Conservation (phyloP, 2,329 filamentous ascomycete species). For the Clonostachys chloroleuca region DNA sequence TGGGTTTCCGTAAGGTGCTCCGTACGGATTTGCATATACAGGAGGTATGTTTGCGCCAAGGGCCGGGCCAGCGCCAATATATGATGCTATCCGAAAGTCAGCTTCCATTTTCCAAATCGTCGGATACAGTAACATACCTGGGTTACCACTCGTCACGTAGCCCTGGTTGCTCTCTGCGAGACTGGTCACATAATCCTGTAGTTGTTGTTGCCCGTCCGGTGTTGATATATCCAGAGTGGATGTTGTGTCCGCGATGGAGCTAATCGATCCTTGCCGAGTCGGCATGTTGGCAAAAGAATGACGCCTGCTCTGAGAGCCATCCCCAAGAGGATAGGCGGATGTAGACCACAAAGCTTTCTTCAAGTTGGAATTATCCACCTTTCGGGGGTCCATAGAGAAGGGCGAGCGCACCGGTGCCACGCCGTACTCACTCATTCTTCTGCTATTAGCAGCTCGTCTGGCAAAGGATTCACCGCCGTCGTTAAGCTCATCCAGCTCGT, state of each 20-base stretch:
- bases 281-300: constrained; percentile 75
- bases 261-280: constrained; percentile 59
- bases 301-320: constrained; percentile 68
- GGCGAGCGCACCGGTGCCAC: neutral
- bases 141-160: neutral
- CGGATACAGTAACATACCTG: neutral
- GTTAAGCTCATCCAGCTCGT: constrained; percentile 61
- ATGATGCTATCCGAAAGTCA: constrained; percentile 2
- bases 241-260: constrained; percentile 50
- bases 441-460: constrained; percentile 44
- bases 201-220: constrained; percentile 29
- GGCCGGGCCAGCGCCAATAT: constrained; percentile 10
- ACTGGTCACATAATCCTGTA: constrained; percentile 1
- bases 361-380: constrained; percentile 51
- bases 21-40: constrained; percentile 31
- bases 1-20: constrained; percentile 39
- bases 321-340: constrained; percentile 59
- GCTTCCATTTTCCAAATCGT: neutral
- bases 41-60: constrained; percentile 11
- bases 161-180: neutral
- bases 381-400: constrained; percentile 15
- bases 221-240: constrained; percentile 38
- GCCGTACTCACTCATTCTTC: constrained; percentile 24
- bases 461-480: constrained; percentile 42
- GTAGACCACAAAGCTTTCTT: constrained; percentile 70